Conservation (phyloP, 176 grass and related monocot species). For the Paspalum notatum region DNA sequence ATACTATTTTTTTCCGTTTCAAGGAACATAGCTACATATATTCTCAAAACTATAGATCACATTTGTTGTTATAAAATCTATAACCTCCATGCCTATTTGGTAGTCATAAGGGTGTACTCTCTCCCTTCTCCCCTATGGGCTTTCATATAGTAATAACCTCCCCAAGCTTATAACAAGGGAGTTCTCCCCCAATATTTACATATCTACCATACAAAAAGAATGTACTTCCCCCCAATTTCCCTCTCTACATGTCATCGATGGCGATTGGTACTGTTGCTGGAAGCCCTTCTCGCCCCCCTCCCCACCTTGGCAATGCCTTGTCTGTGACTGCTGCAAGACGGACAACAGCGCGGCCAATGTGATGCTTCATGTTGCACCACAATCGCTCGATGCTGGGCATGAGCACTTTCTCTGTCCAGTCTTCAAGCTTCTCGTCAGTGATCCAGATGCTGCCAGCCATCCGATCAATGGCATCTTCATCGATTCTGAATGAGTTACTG, state of each 20-base stretch:
- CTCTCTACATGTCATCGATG: slow-evolving; percentile 63
- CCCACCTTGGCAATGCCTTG: slow-evolving; percentile 37
- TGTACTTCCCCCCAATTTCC: slow-evolving; percentile 47
- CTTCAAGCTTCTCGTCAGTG: slow-evolving; percentile 62
- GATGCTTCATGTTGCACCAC: slow-evolving; percentile 57
- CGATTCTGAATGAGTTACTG: slow-evolving; percentile 58
- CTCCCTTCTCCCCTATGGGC: slow-evolving; percentile 39
- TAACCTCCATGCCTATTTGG: slow-evolving; percentile 64
- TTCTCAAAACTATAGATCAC: slow-evolving; percentile 68
- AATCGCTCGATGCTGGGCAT: slow-evolving; percentile 66
- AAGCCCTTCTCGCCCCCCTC: slow-evolving; percentile 49
- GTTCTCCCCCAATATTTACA: slow-evolving; percentile 77
- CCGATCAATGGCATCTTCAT: slow-evolving; percentile 82
- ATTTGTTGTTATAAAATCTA: slow-evolving; percentile 61
- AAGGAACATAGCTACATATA: slow-evolving; percentile 62
- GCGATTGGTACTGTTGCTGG: slow-evolving; percentile 56
- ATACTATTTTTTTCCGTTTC: slow-evolving; percentile 24
- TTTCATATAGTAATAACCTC: slow-evolving; percentile 50
- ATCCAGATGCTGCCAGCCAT: slow-evolving; percentile 69
- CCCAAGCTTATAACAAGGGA: slow-evolving; percentile 41
- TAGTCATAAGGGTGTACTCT: slow-evolving; percentile 51
- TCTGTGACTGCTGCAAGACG: slow-evolving; percentile 50
- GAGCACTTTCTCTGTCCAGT: slow-evolving; percentile 66
- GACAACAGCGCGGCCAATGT: slow-evolving; percentile 22
- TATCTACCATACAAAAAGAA: slow-evolving; percentile 74